Evolutionary conservation across 208 protist genomes (phyloP).

Genomic region (Trypanosoma boissoni): DNA sequence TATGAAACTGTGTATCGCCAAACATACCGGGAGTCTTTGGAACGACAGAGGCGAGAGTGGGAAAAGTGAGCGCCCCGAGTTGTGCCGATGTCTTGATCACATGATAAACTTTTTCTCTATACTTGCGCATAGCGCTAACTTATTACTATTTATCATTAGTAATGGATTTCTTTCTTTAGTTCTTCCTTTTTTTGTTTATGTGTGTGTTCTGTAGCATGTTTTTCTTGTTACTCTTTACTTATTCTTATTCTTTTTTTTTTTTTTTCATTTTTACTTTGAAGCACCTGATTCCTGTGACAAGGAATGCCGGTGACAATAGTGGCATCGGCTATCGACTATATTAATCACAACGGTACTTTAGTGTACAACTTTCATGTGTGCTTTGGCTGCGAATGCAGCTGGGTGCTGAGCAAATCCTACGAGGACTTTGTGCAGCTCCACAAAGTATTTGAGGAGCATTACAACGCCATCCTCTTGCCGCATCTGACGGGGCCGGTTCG

Average conservation of each 20-base stretch:
- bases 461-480: constrained; percentile 9
- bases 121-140: too few species aligned
- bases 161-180: neutral
- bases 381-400: constrained; percentile 3
- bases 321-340: constrained; percentile 17
- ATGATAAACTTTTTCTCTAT: too few species aligned
- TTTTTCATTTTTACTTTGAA: neutral
- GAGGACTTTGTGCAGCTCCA: constrained; percentile 20
- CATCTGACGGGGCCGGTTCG: constrained; percentile 8
- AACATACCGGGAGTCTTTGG: constrained; percentile 18
- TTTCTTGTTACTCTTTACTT: neutral
- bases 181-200: neutral
- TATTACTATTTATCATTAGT: neutral
- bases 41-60: constrained; percentile 16
- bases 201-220: neutral
- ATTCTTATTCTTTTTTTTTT: neutral
- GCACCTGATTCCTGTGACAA: neutral
- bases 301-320: constrained; percentile 1
- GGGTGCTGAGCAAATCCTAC: constrained; percentile 21
- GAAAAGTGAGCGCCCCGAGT: too few species aligned
- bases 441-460: constrained; percentile 14
- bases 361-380: constrained; percentile 21
- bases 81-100: too few species aligned
- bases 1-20: constrained; percentile 56
- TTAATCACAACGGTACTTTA: constrained; percentile 12